phyloP scores from a whole-genome alignment of 192 early-diverging fungal species.

The Rhizoclosmatium sp. region DNA sequence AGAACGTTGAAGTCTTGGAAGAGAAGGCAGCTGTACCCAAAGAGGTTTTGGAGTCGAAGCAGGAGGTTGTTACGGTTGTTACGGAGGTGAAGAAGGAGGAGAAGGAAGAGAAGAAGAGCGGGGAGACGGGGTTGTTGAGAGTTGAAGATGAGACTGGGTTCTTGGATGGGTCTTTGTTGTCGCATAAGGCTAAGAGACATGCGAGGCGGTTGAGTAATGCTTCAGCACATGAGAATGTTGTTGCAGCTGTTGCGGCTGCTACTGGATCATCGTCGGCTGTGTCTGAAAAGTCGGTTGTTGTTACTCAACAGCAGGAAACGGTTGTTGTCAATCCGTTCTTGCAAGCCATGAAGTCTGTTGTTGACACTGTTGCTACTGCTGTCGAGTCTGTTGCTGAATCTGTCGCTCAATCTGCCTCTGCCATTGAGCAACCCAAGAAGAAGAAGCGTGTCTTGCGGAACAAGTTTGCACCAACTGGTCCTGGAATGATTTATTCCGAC shows the following conservation, averaged over 20 bases:
- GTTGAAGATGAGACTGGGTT: not conserved
- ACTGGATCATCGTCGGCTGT: not conserved
- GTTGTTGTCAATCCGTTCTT: not conserved
- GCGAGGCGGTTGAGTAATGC: no score
- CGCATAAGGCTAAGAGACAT: not conserved
- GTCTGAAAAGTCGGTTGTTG: not conserved
- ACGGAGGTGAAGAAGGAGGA: not conserved
- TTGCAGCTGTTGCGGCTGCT: not conserved
- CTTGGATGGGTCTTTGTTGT: not conserved
- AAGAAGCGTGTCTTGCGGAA: not conserved
- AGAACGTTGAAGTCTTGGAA: constrained; percentile 7
- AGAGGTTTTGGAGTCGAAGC: not conserved
- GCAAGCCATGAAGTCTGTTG: not conserved
- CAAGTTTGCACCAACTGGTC: not conserved
- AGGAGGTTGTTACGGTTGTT: not conserved
- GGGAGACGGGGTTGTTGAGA: not conserved
- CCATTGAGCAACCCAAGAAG: not conserved
- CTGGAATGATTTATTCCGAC: not conserved
- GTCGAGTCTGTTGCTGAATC: not conserved
- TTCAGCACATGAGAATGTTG: not conserved
- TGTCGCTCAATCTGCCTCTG: not conserved
- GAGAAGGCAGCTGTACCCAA: not conserved
- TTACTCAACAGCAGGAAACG: not conserved
- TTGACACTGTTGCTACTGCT: not conserved
- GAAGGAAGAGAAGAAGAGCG: not conserved